These are phyloP conservation scores for Coemansia guatemalensis DNA, from an alignment of 192 early-diverging fungal species.

Conservation along the genomic window DNA sequence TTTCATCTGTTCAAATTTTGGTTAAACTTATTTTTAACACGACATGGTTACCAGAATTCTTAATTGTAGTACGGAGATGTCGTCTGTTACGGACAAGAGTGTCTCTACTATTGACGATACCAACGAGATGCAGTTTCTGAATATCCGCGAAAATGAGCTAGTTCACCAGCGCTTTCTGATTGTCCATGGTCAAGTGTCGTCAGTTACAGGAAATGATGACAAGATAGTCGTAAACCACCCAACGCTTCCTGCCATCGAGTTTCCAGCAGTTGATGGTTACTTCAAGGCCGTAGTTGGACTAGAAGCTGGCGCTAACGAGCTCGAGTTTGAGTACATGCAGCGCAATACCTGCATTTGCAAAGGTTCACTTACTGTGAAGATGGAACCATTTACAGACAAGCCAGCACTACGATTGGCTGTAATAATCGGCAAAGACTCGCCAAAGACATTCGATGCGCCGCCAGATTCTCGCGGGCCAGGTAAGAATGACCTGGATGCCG, in stretches of 20 bases:
- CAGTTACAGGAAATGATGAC: slow-evolving; percentile 25
- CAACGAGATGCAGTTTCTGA: slow-evolving; percentile 28
- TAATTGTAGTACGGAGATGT: background rate
- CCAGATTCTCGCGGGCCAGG: slow-evolving; percentile 51
- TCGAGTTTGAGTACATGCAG: slow-evolving; percentile 52
- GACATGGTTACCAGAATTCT: no score
- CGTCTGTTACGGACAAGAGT: slow-evolving; percentile 27
- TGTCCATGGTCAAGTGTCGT: slow-evolving; percentile 41
- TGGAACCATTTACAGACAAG: slow-evolving; percentile 54
- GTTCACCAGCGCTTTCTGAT: slow-evolving; percentile 55
- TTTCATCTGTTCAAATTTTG: no score
- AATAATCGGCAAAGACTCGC: slow-evolving; percentile 59
- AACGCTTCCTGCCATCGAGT: slow-evolving; percentile 55
- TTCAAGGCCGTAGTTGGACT: slow-evolving; percentile 63
- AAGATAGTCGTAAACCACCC: slow-evolving; percentile 37
- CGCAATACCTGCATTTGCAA: slow-evolving; percentile 9
- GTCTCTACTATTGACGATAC: slow-evolving; percentile 13
- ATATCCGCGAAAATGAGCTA: slow-evolving; percentile 36
- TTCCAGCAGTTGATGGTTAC: slow-evolving; percentile 57
- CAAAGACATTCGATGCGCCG: slow-evolving; percentile 60
- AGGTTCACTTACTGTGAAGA: slow-evolving; percentile 49
- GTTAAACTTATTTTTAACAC: no score
- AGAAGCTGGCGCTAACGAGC: slow-evolving; percentile 55
- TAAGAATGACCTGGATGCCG: slow-evolving; percentile 52
- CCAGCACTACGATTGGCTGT: slow-evolving; percentile 61